Base-by-base conservation (phyloP, 1,284 basidiomycete species). In the Heliocybe sulcata region DNA sequence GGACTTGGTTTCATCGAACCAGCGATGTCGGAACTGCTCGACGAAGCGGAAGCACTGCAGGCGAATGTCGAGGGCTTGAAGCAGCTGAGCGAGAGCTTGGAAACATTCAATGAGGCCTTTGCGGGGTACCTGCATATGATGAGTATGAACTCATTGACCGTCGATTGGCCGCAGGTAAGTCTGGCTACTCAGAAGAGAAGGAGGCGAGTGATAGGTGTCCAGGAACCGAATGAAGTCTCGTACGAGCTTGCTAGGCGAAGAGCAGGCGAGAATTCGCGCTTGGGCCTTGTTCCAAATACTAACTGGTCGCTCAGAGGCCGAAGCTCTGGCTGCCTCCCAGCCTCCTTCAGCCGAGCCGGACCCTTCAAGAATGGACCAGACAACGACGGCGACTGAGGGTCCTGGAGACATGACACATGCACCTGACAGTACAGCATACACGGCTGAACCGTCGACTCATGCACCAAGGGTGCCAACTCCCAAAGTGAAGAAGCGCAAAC, bases 61-160 rank as follows among this genome's bases (percentile, higher is more conserved):
- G 72, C 80, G 19, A 94, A 94, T 67, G 71, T 92, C 1, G 81
- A 88, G 58, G 81, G 80, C 22, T 76, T 97, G 61, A 80, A 81
- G 55, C 73, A 76, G 22, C 80, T 97, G 55, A 85, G 90, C 65
- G 76, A 86, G 51, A 86, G 90, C 19, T 77, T 98, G 50, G 80
- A 82, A 3, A 85, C 82, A 11, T 97, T 98, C 75, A 96, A 97
- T 67, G 94, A 98, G 68, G 86, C 86, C 38, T 98, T 98, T 65
- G 88, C 93, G 10, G 92, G 90, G 67, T 95, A 87, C 78, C 71
- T 97, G 19, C 95, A 94, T 68, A 85, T 88, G 10, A 84, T 97
- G 80, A 89, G 93, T 67, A 96, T 97, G 92, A 95, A 96, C 65
- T 87, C 92, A 1, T 82, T 95, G 59, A 94, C 93, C 26, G 86